A percentile compares a stretch with the other conserved stretches of the same genome.
Evolutionary conservation across 2,329 filamentous ascomycete genomes (phyloP).

Genomic region (Neonectria coccinea): DNA sequence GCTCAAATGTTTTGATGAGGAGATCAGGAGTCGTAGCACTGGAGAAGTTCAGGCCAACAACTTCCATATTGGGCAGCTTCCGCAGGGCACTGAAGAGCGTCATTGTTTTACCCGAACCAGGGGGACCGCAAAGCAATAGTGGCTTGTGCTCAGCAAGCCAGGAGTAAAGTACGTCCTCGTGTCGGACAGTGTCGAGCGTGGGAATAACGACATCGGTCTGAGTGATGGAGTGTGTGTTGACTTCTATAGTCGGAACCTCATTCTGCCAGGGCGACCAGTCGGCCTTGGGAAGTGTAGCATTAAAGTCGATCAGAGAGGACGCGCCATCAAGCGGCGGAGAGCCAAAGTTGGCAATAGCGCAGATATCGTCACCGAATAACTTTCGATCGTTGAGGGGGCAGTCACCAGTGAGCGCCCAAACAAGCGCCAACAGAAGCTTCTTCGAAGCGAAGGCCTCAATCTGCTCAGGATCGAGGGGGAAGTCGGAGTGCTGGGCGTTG

Average conservation of each 20-base stretch:
- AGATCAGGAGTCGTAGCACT: conserved; percentile 98
- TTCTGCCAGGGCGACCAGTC: conserved; percentile 96
- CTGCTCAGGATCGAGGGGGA: conserved; percentile 90
- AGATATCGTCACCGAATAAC: conserved; percentile 85
- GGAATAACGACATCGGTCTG: conserved; percentile 99
- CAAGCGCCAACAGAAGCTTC: conserved; percentile 90
- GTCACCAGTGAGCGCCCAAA: conserved; percentile 97
- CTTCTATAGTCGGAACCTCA: conserved; percentile 92
- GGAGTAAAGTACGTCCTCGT: conserved; percentile 99
- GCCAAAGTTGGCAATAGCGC: conserved; percentile 85
- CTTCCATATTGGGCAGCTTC: conserved; percentile 98
- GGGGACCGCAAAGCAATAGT: conserved; percentile 93
- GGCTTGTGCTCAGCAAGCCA: conserved; percentile 99
- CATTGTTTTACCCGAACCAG: conserved; percentile 99
- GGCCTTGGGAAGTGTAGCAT: conserved; percentile 85
- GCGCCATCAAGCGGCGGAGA: conserved; percentile 82
- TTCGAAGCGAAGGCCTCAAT: conserved; percentile 91
- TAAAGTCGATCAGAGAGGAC: conserved; percentile 94
- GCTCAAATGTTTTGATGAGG: conserved; percentile 98
- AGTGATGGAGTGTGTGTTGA: conserved; percentile 97
- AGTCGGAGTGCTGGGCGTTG: conserved; percentile 93
- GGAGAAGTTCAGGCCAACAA: conserved; percentile 98
- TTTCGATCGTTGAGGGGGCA: conserved; percentile 91
- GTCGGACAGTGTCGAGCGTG: conserved; percentile 94
- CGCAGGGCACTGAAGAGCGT: conserved; percentile 97